Conservation (phyloP, 345 rosid species). For the Camelina sativa region DNA sequence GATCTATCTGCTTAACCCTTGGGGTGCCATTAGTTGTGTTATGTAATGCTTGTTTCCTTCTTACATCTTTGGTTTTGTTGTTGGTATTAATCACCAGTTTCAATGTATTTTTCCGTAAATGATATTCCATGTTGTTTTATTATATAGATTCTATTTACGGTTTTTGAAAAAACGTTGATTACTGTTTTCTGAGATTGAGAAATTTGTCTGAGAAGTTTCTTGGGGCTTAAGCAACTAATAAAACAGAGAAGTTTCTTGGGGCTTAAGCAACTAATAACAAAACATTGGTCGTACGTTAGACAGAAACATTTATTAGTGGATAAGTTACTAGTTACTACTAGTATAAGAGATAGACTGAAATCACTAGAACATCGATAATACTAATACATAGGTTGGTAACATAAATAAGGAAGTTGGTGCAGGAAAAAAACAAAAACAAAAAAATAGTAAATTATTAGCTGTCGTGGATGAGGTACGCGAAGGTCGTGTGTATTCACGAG, state of each 20-base stretch:
- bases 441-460: constrained; percentile 7
- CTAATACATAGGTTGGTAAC: constrained; percentile 23
- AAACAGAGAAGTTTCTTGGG: no score
- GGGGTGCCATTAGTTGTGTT: background rate
- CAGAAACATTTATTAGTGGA: background rate
- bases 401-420: constrained; percentile 25
- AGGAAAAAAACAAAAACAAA: background rate
- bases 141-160: background rate
- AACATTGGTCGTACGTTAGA: background rate
- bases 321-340: background rate
- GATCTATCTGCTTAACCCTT: constrained; percentile 42
- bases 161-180: background rate
- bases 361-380: constrained; percentile 5
- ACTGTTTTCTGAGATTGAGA: background rate
- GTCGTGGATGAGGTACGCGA: constrained; percentile 32
- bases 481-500: constrained; percentile 69
- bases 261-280: no score
- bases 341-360: background rate
- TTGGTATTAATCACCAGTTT: background rate
- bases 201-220: background rate
- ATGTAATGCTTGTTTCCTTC: constrained; percentile 1
- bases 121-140: background rate
- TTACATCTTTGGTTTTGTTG: background rate
- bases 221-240: background rate
- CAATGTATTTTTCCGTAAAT: background rate